Evolutionary conservation across 2,329 filamentous ascomycete genomes (phyloP), one percentile per base, ranked within the genome.

Genomic region (Monosporascus sp.): DNA sequence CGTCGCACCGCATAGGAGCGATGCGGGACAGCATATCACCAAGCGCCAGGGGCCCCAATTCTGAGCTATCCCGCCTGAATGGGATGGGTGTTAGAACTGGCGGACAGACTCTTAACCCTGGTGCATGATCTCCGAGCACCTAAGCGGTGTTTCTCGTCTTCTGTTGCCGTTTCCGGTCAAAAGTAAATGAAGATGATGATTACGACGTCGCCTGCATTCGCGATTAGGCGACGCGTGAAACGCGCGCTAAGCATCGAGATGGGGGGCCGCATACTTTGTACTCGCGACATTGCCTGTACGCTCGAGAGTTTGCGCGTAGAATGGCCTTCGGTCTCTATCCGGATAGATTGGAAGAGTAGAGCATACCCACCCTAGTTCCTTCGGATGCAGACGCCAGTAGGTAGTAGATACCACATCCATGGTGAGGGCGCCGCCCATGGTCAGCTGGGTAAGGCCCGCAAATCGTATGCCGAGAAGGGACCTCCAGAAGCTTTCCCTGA

Each of bases 71-170:
- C 49, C 56, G 52, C 55, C 52, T 44, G 52, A 37, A 47, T 58
- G 62, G 61, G 59, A 58, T 58, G 59, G 57, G 63, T 59, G 65
- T 61, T 53, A 67, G 64, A 68, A 67, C 64, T 66, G 53, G 58
- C 57, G 60, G 57, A 58, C 58, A 58, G 52, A 47, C 46, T 50
- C 59, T 62, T 62, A 57, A 31, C 61, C 41, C 55, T 54, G 56
- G 59, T 67, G 65, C 65, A 66, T 68, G 61, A 67, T 67, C 65
- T 68, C 58, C 55, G 59, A 58, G 65, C 59, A 63, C 55, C 58
- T 59, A 62, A 55, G 62, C 63, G 58, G 17, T 59, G 55, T 58
- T 56, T 53, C 60, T 68, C 65, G 65, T 68, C 60, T 68, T 59
- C 57, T 55, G 62, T 66, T 68, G 62, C 65, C 63, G 54, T 63